Base-by-base conservation (phyloP, 2,329 filamentous ascomycete genomes). In the Akanthomyces dipterigenus region DNA sequence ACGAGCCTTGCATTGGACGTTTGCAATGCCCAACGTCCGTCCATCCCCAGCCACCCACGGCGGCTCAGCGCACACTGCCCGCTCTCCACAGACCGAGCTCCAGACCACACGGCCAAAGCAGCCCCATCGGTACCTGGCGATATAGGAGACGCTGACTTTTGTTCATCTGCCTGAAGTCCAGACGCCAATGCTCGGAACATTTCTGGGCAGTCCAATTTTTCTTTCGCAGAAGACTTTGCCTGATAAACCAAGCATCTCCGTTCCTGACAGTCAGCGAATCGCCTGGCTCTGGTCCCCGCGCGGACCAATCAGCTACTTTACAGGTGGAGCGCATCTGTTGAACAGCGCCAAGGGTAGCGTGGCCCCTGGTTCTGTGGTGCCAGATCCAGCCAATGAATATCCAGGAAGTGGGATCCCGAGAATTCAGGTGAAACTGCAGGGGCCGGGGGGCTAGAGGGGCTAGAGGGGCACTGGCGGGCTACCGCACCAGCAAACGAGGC, bases 361-460 rank as follows among this genome's bases (percentile, higher is more conserved):
- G 55, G 55, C 43, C 55, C 53, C 16, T 12, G 55, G n/a, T 3
- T 20, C 20, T 24, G 24, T 20, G 14, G 55, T 26, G n/a, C 43
- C 42, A 48, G 55, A 58, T 58, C 31, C 34, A 58, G 55, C 55
- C 55, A 58, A 58, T 58, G 34, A 50, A 2, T 7, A 34, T 31
- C n/a, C 11, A 12, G 14, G 16, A 34, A 38, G 14, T n/a, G 9
- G 14, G 16, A 34, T 36, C 9, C 42, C 54, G 12, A 48, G n/a
- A 12, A 36, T 24, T 9, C 18, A 48, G 45, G 22, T 58, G 55
- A 58, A 58, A 58, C 55, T 20, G 26, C 43, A 49, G 45, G 45
- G 43, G 55, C 12, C n/a, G n/a, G n/a, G n/a, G n/a, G n/a, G n/a
- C n/a, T n/a, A n/a, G n/a, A n/a, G n/a, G n/a, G n/a, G n/a, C n/a